phyloP scores from a whole-genome alignment of 2,329 filamentous ascomycete genomes.

The Apiospora marii region DNA sequence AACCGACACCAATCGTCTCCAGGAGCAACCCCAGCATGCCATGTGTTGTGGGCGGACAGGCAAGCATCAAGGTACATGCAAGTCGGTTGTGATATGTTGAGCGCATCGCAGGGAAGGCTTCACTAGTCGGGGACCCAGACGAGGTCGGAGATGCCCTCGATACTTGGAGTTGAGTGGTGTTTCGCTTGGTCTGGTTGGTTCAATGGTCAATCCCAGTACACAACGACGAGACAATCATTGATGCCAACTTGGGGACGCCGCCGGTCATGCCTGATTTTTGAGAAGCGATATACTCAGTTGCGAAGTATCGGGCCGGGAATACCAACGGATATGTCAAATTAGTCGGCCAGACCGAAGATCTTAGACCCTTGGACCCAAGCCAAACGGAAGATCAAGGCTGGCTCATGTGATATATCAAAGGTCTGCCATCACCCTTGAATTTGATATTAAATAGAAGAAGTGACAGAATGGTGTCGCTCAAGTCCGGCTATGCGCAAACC shows the following conservation, averaged over 20 bases:
- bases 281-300: background rate
- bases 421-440: background rate
- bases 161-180: background rate
- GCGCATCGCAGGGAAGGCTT: background rate
- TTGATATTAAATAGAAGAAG: background rate
- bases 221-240: conserved; percentile 3
- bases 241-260: background rate
- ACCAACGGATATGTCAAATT: conserved; percentile 14
- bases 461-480: background rate
- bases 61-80: conserved; percentile 15
- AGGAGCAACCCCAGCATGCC: conserved; percentile 33
- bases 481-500: background rate
- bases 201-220: background rate
- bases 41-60: conserved; percentile 43
- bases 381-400: background rate
- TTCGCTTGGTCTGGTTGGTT: conserved; percentile 1
- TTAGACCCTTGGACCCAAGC: background rate
- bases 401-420: background rate
- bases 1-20: conserved; percentile 28
- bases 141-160: background rate
- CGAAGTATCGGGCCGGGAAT: background rate
- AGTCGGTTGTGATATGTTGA: background rate
- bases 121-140: background rate
- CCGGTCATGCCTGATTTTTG: conserved; percentile 1
- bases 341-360: conserved; percentile 16